phyloP scores from a whole-genome alignment of 2,329 filamentous ascomycete genomes.

The Ilyonectria mors-panacis region DNA sequence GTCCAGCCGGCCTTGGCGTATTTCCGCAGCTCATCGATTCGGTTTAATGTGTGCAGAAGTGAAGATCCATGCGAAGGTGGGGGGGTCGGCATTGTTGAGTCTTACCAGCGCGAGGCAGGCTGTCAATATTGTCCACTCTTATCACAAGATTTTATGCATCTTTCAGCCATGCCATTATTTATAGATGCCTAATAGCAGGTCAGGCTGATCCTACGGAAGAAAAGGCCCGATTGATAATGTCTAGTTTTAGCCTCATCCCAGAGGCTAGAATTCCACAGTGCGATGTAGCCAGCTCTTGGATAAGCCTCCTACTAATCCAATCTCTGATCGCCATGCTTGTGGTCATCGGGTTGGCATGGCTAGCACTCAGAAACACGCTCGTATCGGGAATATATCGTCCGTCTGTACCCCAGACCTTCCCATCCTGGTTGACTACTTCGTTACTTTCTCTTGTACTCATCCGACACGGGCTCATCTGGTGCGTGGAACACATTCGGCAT shows the following conservation, averaged over 20 bases:
- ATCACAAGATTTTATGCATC: not conserved
- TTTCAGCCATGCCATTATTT: not conserved
- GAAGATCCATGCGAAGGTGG: not conserved
- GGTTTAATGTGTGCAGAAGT: not conserved
- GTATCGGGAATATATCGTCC: slow-evolving; percentile 77
- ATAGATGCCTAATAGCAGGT: not conserved
- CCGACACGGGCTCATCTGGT: slow-evolving; percentile 81
- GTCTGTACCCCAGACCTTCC: slow-evolving; percentile 72
- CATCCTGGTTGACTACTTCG: slow-evolving; percentile 67
- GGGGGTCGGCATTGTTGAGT: not conserved
- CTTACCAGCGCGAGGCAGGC: not conserved
- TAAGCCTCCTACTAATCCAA: slow-evolving; percentile 9
- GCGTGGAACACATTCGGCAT: slow-evolving; percentile 74
- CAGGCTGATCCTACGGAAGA: not conserved
- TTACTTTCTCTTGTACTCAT: slow-evolving; percentile 68
- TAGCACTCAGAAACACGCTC: slow-evolving; percentile 78
- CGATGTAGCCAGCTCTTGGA: slow-evolving; percentile 4
- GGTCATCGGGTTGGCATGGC: slow-evolving; percentile 82
- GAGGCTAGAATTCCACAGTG: not conserved
- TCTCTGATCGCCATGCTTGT: slow-evolving; percentile 77
- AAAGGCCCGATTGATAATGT: not conserved
- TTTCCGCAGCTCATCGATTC: not conserved
- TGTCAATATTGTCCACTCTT: not conserved
- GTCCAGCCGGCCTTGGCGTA: not conserved
- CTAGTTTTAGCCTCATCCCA: not conserved